Percentiles rank a stretch among this genome's conserved stretches.
phyloP scores from a whole-genome alignment of 148 eudicot species.

The Rhododendron ovatum region DNA sequence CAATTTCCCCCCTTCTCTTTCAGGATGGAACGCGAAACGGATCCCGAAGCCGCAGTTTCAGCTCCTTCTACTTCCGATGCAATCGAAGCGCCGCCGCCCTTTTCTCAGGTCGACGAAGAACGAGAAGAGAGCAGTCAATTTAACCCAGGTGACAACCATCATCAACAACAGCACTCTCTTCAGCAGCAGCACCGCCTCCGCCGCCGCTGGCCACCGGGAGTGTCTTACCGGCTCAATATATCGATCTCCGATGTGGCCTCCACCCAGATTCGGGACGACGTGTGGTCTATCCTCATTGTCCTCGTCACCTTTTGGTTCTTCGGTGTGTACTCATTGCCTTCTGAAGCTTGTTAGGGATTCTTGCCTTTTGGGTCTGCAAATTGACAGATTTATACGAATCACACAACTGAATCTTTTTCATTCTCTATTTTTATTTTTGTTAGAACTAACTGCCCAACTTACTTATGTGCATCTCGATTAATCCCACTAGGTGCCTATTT shows the following conservation, averaged over 20 bases:
- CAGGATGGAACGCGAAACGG: conserved; percentile 29
- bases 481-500: too few species aligned
- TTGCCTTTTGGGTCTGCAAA: neutral
- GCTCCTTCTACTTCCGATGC: conserved; percentile 11
- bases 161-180: neutral
- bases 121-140: conserved; percentile 15
- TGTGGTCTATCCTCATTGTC: conserved; percentile 43
- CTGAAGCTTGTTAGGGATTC: neutral
- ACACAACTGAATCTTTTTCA: neutral
- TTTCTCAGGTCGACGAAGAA: conserved; percentile 22
- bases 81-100: conserved; percentile 3
- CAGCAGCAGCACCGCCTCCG: neutral
- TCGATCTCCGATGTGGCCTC: conserved; percentile 14
- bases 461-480: too few species aligned
- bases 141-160: conserved; percentile 11
- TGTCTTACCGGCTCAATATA: conserved; percentile 18
- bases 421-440: too few species aligned
- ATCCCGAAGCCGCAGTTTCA: neutral
- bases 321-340: conserved; percentile 24
- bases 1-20: neutral
- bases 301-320: conserved; percentile 49
- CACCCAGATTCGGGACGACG: conserved; percentile 25
- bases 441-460: neutral
- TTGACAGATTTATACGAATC: neutral
- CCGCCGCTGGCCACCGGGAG: conserved; percentile 2